A percentile compares a stretch with the other conserved stretches of the same genome.
Evolutionary conservation across 202 grass and related monocot species (phyloP).

Genomic region (Setaria viridis): DNA sequence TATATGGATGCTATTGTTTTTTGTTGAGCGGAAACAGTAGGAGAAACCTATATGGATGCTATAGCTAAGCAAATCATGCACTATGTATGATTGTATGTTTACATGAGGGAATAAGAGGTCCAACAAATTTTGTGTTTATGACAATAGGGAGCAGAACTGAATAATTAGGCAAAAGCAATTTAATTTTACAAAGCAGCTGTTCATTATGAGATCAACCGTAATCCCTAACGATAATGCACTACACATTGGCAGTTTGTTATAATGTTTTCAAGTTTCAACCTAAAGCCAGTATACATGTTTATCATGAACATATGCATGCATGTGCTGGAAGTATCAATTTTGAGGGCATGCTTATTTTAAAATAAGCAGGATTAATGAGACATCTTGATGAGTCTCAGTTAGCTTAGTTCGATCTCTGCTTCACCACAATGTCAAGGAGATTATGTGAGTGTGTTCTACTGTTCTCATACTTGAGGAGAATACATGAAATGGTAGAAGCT

Average conservation of each 20-base stretch:
- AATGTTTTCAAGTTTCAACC: background rate
- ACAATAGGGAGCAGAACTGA: background rate
- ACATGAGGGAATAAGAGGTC: background rate
- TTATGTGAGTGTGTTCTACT: background rate
- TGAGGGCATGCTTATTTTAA: background rate
- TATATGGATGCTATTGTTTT: background rate
- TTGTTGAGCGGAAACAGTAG: background rate
- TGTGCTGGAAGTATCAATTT: background rate
- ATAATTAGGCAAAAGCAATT: background rate
- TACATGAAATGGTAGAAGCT: background rate
- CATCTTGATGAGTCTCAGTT: background rate
- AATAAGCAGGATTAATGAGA: background rate
- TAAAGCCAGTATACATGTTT: background rate
- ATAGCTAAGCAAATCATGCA: background rate
- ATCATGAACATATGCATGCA: background rate
- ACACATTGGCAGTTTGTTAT: background rate
- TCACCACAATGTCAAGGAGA: background rate
- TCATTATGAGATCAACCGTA: background rate
- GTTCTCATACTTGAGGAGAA: background rate
- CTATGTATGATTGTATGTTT: background rate
- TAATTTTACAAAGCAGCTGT: background rate
- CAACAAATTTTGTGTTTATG: background rate
- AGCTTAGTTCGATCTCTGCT: constrained; percentile 11
- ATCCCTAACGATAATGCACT: background rate
- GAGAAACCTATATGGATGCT: background rate